Percentiles rank a stretch among this genome's conserved stretches.
phyloP scores from a whole-genome alignment of 1,139 yeast species.

The Fermentozyma sake region DNA sequence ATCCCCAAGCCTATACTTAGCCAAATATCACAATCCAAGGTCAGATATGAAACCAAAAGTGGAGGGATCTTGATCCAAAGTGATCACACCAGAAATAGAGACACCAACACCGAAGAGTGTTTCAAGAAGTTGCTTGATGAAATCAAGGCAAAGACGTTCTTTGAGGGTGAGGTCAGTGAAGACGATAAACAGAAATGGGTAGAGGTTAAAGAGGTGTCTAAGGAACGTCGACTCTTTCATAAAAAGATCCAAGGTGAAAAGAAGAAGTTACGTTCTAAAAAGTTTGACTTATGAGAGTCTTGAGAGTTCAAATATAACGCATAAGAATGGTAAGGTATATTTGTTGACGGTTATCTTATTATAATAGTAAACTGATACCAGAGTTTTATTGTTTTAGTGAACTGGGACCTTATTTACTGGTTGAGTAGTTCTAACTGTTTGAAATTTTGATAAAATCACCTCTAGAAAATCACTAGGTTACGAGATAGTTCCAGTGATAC shows the following conservation, averaged over 20 bases:
- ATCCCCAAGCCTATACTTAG: constrained; percentile 51
- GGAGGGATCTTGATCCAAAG: constrained; percentile 62
- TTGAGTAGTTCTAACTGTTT: too few species aligned
- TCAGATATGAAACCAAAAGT: constrained; percentile 53
- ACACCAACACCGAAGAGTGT: constrained; percentile 55
- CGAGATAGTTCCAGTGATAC: too few species aligned
- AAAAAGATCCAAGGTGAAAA: constrained; percentile 55
- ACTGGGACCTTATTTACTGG: too few species aligned
- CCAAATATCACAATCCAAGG: constrained; percentile 35
- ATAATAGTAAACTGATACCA: too few species aligned
- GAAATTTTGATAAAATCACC: too few species aligned
- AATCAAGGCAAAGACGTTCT: constrained; percentile 42
- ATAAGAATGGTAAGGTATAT: too few species aligned
- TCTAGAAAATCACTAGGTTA: too few species aligned
- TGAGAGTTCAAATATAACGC: too few species aligned
- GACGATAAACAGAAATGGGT: constrained; percentile 56
- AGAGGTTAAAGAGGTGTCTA: constrained; percentile 38
- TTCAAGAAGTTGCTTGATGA: constrained; percentile 53
- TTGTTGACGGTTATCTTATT: too few species aligned
- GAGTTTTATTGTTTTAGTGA: too few species aligned
- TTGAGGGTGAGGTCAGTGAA: constrained; percentile 48
- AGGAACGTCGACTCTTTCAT: constrained; percentile 44
- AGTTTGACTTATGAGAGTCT: constrained; percentile 21
- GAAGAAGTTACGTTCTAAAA: constrained; percentile 46
- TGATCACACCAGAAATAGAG: constrained; percentile 57